These are phyloP conservation scores for Debaryomyces sp. DNA, from an alignment of 1,139 yeast species.

Conservation along the genomic window DNA sequence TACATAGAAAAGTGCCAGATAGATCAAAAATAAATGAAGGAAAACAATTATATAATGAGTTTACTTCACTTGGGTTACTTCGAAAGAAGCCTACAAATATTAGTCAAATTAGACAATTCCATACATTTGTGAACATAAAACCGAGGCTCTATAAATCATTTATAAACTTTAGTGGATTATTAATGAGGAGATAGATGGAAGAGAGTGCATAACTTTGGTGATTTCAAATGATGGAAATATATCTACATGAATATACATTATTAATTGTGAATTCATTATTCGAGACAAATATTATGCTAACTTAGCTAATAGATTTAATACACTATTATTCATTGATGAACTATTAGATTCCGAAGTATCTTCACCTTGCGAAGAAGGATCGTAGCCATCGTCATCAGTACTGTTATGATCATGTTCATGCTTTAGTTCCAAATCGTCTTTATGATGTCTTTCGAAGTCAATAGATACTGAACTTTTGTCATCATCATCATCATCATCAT, in stretches of 20 bases:
- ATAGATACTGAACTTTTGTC: conserved; percentile 7
- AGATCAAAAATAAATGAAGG: conserved; percentile 14
- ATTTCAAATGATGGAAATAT: background rate
- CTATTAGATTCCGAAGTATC: conserved; percentile 8
- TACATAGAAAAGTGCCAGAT: conserved; percentile 13
- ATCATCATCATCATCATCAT: conserved; percentile 19
- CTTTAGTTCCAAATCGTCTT: conserved; percentile 34
- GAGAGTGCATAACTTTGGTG: background rate
- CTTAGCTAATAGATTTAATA: conserved; percentile 39
- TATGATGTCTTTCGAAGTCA: conserved; percentile 27
- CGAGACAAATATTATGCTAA: conserved; percentile 22
- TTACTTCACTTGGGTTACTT: conserved; percentile 8
- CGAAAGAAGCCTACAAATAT: background rate
- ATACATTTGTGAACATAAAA: background rate
- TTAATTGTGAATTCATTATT: background rate
- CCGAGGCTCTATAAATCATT: background rate
- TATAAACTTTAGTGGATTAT: background rate
- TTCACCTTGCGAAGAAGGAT: conserved; percentile 17
- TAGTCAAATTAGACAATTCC: background rate
- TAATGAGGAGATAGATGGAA: background rate
- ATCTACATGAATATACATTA: background rate
- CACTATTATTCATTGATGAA: conserved; percentile 17
- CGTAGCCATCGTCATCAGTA: conserved; percentile 16
- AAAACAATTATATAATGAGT: conserved; percentile 11
- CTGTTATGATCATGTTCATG: conserved; percentile 21